A percentile compares a stretch with the other conserved stretches of the same genome.
These are phyloP conservation scores for Cubamyces sp. DNA, from an alignment of 768 basidiomycete species.

Conservation along the genomic window DNA sequence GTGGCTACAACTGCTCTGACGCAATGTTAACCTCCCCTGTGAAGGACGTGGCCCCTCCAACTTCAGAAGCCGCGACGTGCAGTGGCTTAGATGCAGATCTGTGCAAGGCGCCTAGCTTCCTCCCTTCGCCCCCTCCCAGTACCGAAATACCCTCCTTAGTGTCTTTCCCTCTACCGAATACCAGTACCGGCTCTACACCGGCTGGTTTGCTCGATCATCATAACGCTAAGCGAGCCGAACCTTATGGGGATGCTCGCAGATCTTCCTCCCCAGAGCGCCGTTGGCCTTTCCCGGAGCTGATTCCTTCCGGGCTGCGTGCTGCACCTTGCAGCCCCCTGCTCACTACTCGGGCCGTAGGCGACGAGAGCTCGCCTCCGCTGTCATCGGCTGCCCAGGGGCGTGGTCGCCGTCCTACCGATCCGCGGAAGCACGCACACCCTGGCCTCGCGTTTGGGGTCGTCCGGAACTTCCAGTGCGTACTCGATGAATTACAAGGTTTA, in stretches of 20 bases:
- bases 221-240: neutral
- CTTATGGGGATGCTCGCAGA: slow-evolving; percentile 16
- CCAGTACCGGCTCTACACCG: slow-evolving; percentile 10
- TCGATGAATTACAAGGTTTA: slow-evolving; percentile 23
- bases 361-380: slow-evolving; percentile 8
- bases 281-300: slow-evolving; percentile 14
- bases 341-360: slow-evolving; percentile 17
- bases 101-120: neutral
- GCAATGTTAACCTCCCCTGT: neutral
- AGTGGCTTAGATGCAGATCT: neutral
- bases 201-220: neutral
- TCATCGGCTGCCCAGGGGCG: slow-evolving; percentile 13
- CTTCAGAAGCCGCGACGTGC: neutral
- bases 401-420: slow-evolving; percentile 14
- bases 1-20: neutral
- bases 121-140: slow-evolving; percentile 19
- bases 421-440: slow-evolving; percentile 15
- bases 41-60: neutral
- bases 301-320: slow-evolving; percentile 18
- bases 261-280: slow-evolving; percentile 19
- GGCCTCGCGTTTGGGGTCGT: slow-evolving; percentile 22
- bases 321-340: slow-evolving; percentile 21
- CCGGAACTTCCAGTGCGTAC: slow-evolving; percentile 24
- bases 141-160: slow-evolving; percentile 13
- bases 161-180: neutral